Evolutionary conservation across 148 eudicot genomes (phyloP).

Genomic region (Fagopyrum tataricum): DNA sequence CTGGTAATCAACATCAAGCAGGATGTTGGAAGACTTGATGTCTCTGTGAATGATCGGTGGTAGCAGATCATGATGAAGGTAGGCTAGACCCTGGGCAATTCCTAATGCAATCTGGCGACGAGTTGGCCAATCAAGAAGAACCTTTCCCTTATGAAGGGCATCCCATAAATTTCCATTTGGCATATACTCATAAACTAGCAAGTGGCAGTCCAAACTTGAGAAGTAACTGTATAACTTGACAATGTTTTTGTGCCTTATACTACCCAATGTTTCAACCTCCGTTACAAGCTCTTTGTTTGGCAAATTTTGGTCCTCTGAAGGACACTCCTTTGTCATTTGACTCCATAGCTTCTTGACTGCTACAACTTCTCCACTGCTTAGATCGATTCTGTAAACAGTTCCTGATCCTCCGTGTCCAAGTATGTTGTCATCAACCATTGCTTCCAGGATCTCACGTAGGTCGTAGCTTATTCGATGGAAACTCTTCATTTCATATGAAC

Average conservation of each 20-base stretch:
- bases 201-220: conserved; percentile 53
- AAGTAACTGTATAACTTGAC: conserved; percentile 79
- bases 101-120: conserved; percentile 82
- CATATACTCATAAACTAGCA: conserved; percentile 94
- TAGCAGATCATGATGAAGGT: conserved; percentile 80
- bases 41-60: conserved; percentile 88
- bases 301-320: conserved; percentile 37
- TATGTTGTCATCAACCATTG: conserved; percentile 73
- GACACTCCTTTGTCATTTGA: conserved; percentile 42
- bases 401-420: conserved; percentile 93
- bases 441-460: conserved; percentile 61
- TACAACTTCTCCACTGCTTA: conserved; percentile 59
- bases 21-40: conserved; percentile 85
- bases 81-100: conserved; percentile 84
- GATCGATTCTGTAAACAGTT: conserved; percentile 64
- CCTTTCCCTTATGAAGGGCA: conserved; percentile 76
- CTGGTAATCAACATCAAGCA: conserved; percentile 67
- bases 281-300: conserved; percentile 67
- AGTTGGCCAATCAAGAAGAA: conserved; percentile 72
- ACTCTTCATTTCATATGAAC: conserved; percentile 73
- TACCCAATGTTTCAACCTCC: conserved; percentile 91
- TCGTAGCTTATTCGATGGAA: conserved; percentile 74
- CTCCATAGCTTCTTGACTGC: conserved; percentile 94
- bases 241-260: conserved; percentile 88
- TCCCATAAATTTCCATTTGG: conserved; percentile 95